These are phyloP conservation scores for Solanum microdontum DNA, from an alignment of 257 asterid genomes.

Conservation along the genomic window DNA sequence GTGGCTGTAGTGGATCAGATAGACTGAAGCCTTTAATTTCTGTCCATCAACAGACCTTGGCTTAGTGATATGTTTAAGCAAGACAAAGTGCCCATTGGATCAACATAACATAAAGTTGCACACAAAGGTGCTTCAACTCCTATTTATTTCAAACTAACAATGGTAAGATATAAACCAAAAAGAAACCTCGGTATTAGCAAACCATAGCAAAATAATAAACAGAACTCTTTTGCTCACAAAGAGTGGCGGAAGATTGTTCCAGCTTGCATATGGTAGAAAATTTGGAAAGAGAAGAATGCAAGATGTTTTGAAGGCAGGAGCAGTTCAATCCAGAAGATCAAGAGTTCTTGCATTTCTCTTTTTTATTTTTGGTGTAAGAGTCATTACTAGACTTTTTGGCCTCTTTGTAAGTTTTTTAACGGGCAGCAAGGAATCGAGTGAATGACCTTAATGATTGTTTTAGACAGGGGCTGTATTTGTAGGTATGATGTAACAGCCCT, in stretches of 20 bases:
- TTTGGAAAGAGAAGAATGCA: not conserved
- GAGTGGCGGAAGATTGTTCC: not conserved
- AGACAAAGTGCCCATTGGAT: not conserved
- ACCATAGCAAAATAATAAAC: not conserved
- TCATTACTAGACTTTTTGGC: not conserved
- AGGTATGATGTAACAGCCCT: not conserved
- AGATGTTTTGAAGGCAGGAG: not conserved
- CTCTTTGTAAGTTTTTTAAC: not conserved
- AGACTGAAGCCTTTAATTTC: not conserved
- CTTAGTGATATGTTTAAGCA: not conserved
- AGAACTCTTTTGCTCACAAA: not conserved
- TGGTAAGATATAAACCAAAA: not conserved
- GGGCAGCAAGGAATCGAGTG: no score
- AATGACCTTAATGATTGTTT: no score
- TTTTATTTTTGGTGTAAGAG: not conserved
- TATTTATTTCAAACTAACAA: not conserved
- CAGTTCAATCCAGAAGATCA: not conserved
- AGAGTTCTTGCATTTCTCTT: not conserved
- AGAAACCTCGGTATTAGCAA: not conserved
- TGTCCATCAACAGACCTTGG: not conserved
- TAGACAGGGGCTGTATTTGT: not conserved
- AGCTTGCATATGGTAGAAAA: not conserved
- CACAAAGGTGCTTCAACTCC: not conserved
- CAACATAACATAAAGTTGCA: not conserved
- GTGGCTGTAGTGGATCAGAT: conserved; percentile 34